These are phyloP conservation scores for Fusarium nanum DNA, from an alignment of 2,329 filamentous ascomycete genomes.

Conservation along the genomic window DNA sequence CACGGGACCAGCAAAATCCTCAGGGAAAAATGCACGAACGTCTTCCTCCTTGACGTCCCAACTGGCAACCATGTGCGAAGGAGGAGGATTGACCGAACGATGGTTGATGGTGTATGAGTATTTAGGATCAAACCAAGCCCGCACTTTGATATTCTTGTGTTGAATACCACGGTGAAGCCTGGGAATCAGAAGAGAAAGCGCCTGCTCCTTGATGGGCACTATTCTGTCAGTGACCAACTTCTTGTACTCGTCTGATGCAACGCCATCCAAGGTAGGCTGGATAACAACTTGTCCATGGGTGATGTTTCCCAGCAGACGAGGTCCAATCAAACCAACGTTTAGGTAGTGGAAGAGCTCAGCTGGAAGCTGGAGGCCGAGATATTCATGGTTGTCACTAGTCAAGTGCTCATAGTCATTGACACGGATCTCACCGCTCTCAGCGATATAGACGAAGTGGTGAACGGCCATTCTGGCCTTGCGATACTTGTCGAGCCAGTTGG, in stretches of 20 bases:
- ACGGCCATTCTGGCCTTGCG: slow-evolving; percentile 86
- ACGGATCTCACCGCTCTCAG: slow-evolving; percentile 79
- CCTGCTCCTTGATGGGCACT: slow-evolving; percentile 78
- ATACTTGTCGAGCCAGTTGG: slow-evolving; percentile 86
- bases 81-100: slow-evolving; percentile 59
- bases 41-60: slow-evolving; percentile 79
- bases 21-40: slow-evolving; percentile 61
- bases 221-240: slow-evolving; percentile 81
- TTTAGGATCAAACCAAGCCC: slow-evolving; percentile 84
- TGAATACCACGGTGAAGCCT: slow-evolving; percentile 86
- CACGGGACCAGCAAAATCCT: slow-evolving; percentile 55
- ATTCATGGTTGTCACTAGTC: slow-evolving; percentile 86
- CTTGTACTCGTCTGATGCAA: slow-evolving; percentile 82
- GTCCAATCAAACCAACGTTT: slow-evolving; percentile 82
- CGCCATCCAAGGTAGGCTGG: slow-evolving; percentile 86
- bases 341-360: slow-evolving; percentile 93
- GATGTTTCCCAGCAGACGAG: slow-evolving; percentile 84
- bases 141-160: slow-evolving; percentile 80
- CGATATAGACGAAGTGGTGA: slow-evolving; percentile 87
- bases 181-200: slow-evolving; percentile 81
- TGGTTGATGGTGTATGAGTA: slow-evolving; percentile 77
- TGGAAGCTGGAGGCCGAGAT: slow-evolving; percentile 89
- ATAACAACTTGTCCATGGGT: slow-evolving; percentile 82
- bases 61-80: slow-evolving; percentile 60
- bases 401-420: slow-evolving; percentile 79